Evolutionary conservation across 2,329 filamentous ascomycete genomes (phyloP), one percentile per base, ranked within the genome.

Genomic region (Aureobasidium uvarum): DNA sequence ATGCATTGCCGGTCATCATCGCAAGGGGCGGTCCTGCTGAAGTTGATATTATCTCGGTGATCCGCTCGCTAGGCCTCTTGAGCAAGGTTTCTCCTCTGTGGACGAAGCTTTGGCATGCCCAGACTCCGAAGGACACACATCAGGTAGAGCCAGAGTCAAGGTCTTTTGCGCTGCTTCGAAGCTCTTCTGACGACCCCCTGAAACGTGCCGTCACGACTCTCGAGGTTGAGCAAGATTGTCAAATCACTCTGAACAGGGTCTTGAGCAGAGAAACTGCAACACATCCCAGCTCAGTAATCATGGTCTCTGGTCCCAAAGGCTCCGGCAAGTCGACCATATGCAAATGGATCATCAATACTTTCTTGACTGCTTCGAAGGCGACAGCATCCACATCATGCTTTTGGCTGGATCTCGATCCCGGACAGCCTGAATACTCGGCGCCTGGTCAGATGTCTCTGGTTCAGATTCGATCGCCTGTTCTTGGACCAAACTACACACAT

Each of bases 311-410:
- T 0, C 85, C 88, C 0, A 90, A 91, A 68, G 86, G 85, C 0
- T 86, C 89, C 2, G 90, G 90, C 2, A 93, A 93, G 72, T 92
- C 90, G 0, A 92, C 89, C 0, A 90, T 92, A 73, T 84, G 85
- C 14, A 85, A 84, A 55, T 75, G 91, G 5, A 78, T 93, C 2
- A 77, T 83, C 10, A 93, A 93, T 71, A 83, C 85, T 13, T 77
- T 91, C 10, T 75, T 91, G n/a, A 89, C 86, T 3, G 75, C 78
- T 52, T 71, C 72, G 66, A 67, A 65, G 67, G 74, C 58, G 68
- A 72, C 5, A 67, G 62, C 55, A 25, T 64, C 45, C 48, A 64
- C 67, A 46, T 70, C 69, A 65, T 67, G 71, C 71, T 82, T 81
- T 64, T 79, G 89, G n/a, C 81, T 95, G 7, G 91, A 95, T 70